A percentile compares a stretch with the other conserved stretches of the same genome.
These are phyloP conservation scores for Oryza meridionalis DNA, from an alignment of 176 grass and related monocot genomes.

Conservation along the genomic window DNA sequence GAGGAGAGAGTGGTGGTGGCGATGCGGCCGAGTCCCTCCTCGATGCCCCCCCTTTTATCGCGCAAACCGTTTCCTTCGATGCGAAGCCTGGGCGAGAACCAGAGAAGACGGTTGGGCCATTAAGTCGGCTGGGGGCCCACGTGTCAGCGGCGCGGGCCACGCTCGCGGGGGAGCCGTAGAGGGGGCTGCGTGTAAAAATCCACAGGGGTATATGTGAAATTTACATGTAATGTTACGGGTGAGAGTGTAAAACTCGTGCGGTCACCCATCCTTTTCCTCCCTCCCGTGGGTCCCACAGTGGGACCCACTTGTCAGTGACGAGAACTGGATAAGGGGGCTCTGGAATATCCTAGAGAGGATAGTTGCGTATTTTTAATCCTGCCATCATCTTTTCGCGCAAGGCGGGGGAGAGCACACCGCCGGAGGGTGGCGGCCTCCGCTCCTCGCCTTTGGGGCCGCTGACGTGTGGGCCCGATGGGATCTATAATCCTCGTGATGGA, in stretches of 20 bases:
- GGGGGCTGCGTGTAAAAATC: background rate
- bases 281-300: background rate
- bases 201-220: background rate
- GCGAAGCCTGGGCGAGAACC: conserved; percentile 20
- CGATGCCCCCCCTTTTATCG: conserved; percentile 32
- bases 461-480: background rate
- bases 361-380: background rate
- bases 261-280: background rate
- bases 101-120: background rate
- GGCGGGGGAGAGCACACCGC: background rate
- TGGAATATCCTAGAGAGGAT: background rate
- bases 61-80: conserved; percentile 43
- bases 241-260: background rate
- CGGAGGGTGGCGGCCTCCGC: too few relatives aligned
- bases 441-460: background rate
- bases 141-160: background rate
- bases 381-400: conserved; percentile 40
- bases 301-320: background rate
- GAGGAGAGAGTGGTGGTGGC: background rate
- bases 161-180: background rate
- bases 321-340: conserved; percentile 7
- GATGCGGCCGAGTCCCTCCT: conserved; percentile 2
- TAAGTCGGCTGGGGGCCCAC: background rate
- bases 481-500: too few relatives aligned
- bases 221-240: background rate